Percentiles rank a stretch among this genome's conserved stretches.
These are phyloP conservation scores for Schizophyllum amplum DNA, from an alignment of 1,284 basidiomycete genomes.

Conservation along the genomic window DNA sequence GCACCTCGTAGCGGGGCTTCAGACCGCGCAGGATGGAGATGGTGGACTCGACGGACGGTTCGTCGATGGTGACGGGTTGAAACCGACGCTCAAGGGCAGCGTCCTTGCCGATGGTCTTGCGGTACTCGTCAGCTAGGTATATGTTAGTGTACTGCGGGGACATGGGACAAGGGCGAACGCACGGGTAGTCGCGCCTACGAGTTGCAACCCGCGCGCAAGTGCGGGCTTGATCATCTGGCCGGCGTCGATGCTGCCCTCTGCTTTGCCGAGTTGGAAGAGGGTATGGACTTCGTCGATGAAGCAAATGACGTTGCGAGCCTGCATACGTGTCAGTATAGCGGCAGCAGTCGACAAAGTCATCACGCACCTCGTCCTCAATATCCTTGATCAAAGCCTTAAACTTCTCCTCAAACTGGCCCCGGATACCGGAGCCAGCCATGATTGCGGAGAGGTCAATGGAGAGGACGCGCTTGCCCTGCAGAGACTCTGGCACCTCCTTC, in stretches of 20 bases:
- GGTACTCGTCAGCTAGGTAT: slow-evolving; percentile 72
- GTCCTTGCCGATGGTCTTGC: slow-evolving; percentile 89
- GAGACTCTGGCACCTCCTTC: slow-evolving; percentile 88
- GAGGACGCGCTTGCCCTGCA: slow-evolving; percentile 77
- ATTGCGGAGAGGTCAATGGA: slow-evolving; percentile 77
- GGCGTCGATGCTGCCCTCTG: slow-evolving; percentile 87
- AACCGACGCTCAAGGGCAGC: slow-evolving; percentile 87
- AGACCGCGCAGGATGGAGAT: slow-evolving; percentile 87
- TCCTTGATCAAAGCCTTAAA: slow-evolving; percentile 83
- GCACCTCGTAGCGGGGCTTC: slow-evolving; percentile 80
- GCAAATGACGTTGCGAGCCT: slow-evolving; percentile 71
- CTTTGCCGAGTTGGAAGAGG: slow-evolving; percentile 82
- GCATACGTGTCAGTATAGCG: slow-evolving; percentile 2
- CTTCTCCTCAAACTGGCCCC: slow-evolving; percentile 89
- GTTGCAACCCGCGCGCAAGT: slow-evolving; percentile 76
- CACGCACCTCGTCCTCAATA: slow-evolving; percentile 72
- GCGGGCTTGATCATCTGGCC: slow-evolving; percentile 90
- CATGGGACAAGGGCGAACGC: slow-evolving; percentile 19
- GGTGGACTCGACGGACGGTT: slow-evolving; percentile 80
- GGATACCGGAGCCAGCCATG: slow-evolving; percentile 81
- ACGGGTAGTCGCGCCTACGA: slow-evolving; percentile 87
- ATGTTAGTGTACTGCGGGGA: background rate
- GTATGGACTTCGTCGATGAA: slow-evolving; percentile 92
- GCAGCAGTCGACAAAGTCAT: background rate
- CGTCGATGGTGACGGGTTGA: slow-evolving; percentile 82